Evolutionary conservation across 2,329 filamentous ascomycete genomes (phyloP), one percentile per base, ranked within the genome.

Genomic region (Sporothrix brasiliensis): DNA sequence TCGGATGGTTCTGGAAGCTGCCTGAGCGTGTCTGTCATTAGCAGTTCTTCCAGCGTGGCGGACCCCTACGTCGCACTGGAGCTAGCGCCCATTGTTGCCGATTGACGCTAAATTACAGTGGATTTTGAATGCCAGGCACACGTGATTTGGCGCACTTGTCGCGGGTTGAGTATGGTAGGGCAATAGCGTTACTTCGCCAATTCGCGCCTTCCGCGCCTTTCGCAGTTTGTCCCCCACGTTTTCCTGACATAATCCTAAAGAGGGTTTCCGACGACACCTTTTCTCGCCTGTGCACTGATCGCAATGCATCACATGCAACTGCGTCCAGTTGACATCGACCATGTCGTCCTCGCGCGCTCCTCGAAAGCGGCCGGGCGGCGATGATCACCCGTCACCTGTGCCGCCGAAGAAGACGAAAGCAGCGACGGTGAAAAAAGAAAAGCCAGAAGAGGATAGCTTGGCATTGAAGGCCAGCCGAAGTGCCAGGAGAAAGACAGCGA

Each of bases 281-380:
- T n/a, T 2, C 21, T 10, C 16, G 14, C 61, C 16, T 2, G 41
- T 63, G 61, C 60, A 30, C 41, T 49, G 2, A 27, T 16, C 34
- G 50, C 39, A 14, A 69, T 69, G 67, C 53, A 50, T 14, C 67
- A 13, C 44, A 13, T 5, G 53, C 27, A 44, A n/a, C 3, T 10
- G 10, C 53, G 5, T 19, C 21, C 27, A 30, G 58, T 54, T 39
- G 54, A 21, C 19, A 47, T 53, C 0, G 52, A 71, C n/a, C n/a
- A 73, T 73, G 72, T 41, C 91, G 71, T 39, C 91, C 76, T 90
- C 91, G 30, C 81, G 86, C 74, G 83, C 92, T 19, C 84, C 89
- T 65, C 88, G 89, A 75, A 93, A 93, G 80, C 86, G 89, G 72
- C 75, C 88, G 74, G 86, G 84, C 58, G 44, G 24, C 72, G 86